Evolutionary conservation across 192 early-diverging fungal genomes (phyloP), one percentile per base, ranked within the genome.

Genomic region (Backusella westeae): DNA sequence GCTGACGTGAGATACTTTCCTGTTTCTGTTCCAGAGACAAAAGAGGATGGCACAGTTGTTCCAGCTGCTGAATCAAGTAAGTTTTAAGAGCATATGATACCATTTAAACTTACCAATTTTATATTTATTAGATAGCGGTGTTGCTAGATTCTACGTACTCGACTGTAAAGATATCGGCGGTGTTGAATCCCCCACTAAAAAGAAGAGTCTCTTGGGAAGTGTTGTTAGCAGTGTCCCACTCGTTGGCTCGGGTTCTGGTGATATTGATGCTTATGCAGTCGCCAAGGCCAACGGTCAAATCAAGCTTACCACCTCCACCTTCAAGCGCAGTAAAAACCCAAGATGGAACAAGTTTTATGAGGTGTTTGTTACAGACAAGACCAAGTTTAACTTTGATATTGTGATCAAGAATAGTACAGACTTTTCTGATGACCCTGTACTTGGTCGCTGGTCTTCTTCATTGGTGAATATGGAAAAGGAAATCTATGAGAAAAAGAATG

Each of bases 281-380:
- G 86, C 91, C 67, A 82, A 76, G 41, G 65, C 91, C 35, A 91
- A 93, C 63, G 83, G 82, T 39, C 67, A 85, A 14, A 46, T 69
- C 21, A 82, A 82, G 9, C 81, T 88, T 35, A 77, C 77, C n/a
- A 94, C 96, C 23, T 90, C 89, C 44, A 83, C 81, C 34, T 88
- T 90, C 69, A 94, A 89, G 67, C 87, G 89, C 73, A 95, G 91
- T 32, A 88, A 89, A 74, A 93, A 90, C 63, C 96, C 96, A 34
- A 86, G 90, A 35, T 98, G 94, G 94, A 92, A 94, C 63, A 83
- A 87, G 3, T 88, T 84, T 72, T 82, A 89, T 63, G 92, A 93
- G 72, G 71, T 91, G 6, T 95, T 94, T 84, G 84, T 96, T 44
- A 83, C 89, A 10, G 92, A 96, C 78, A 83, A 91, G 44, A 84